These are phyloP conservation scores for Pseudohyphozyma bogoriensis DNA, from an alignment of 768 basidiomycete species.

Conservation along the genomic window DNA sequence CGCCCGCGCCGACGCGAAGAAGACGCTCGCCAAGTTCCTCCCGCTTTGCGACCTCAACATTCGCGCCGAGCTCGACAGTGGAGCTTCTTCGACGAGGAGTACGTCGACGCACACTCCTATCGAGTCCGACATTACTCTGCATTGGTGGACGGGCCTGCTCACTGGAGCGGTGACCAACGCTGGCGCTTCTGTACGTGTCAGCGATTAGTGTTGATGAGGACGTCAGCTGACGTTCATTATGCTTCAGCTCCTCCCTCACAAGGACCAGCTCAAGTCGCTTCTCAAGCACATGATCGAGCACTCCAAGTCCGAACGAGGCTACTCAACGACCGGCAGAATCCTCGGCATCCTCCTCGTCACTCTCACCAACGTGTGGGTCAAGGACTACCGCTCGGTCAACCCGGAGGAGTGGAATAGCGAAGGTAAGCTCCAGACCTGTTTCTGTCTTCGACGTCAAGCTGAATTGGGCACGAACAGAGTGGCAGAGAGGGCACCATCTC, in stretches of 20 bases:
- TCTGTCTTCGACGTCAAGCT: slow-evolving; percentile 33
- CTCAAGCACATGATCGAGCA: slow-evolving; percentile 58
- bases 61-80: slow-evolving; percentile 60
- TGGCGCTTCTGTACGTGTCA: slow-evolving; percentile 47
- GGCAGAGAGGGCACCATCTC: slow-evolving; percentile 21
- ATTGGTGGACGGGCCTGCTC: slow-evolving; percentile 73
- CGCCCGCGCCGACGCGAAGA: slow-evolving; percentile 63
- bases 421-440: slow-evolving; percentile 43
- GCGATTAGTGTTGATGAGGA: too few relatives aligned
- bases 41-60: slow-evolving; percentile 67
- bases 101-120: slow-evolving; percentile 53
- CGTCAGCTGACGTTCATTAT: neutral
- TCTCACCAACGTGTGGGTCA: slow-evolving; percentile 66
- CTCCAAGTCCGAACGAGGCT: slow-evolving; percentile 68
- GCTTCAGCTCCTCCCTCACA: slow-evolving; percentile 54
- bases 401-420: slow-evolving; percentile 62
- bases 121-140: slow-evolving; percentile 48
- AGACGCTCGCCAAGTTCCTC: slow-evolving; percentile 69
- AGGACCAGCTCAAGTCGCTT: slow-evolving; percentile 52
- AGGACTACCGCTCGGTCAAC: slow-evolving; percentile 73
- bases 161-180: slow-evolving; percentile 58
- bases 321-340: slow-evolving; percentile 68
- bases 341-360: slow-evolving; percentile 62
- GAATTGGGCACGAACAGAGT: slow-evolving; percentile 51
- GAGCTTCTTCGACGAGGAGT: slow-evolving; percentile 62